Evolutionary conservation across 2,329 filamentous ascomycete genomes (phyloP), one percentile per base, ranked within the genome.

Genomic region (Talaromyces sp.): DNA sequence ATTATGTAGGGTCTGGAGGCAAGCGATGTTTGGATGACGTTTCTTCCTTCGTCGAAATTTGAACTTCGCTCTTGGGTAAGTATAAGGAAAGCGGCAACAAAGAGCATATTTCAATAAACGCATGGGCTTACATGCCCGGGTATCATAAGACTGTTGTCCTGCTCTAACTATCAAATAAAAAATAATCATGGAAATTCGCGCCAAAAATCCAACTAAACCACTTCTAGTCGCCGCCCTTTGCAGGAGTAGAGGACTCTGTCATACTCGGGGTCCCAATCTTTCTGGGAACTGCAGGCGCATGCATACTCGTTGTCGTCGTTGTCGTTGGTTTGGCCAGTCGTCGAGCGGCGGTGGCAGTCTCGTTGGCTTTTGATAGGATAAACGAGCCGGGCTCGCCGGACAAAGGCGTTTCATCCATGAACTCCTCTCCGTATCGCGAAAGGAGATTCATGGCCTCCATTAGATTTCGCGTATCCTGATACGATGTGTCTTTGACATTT

Each of bases 321-420:
- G 42, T 44, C 17, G 44, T 47, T 8, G 59, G 42, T 19, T 63
- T 63, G 28, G 58, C 58, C 58, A 64, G 60, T n/a, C 65, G 64
- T 33, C 72, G 72, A 27, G 64, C 58, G 33, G 64, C 55, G 36
- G 62, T 59, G 10, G 66, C 68, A 17, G 65, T 58, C 47, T 78
- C 77, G 8, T 69, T 73, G 6, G 68, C 65, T 58, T 76, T 78
- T 7, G 80, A 79, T 65, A 87, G 80, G 59, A 85, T 82, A 66
- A 88, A 87, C 4, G 80, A 81, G 32, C 86, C 86, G 0, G 86
- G 86, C 69, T 88, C 86, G 55, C 86, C 86, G 8, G 82, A 76
- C 15, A 88, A 73, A 0, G 86, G 85, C 63, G 83, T 86, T 67
- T 88, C 85, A 69, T 88, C 86, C 77, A 85, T 85, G 73, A 80